Conservation (phyloP, 306 rosid species). For the Alnus glutinosa region DNA sequence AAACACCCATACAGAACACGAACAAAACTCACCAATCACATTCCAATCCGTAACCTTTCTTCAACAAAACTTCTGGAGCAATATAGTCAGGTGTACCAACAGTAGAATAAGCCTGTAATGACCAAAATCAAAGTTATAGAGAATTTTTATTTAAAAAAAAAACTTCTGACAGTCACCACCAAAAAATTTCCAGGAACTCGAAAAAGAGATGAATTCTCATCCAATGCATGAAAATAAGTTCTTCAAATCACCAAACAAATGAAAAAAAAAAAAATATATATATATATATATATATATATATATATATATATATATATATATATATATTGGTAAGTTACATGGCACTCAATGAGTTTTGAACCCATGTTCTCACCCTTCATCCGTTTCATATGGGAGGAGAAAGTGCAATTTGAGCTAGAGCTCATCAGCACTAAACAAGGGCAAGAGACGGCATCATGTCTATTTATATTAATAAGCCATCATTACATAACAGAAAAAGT, state of each 20-base stretch:
- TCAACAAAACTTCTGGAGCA: constrained; percentile 98
- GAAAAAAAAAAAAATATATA: no score
- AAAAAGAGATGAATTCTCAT: background rate
- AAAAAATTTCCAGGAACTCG: background rate
- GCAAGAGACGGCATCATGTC: background rate
- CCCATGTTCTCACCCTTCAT: background rate
- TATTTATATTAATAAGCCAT: background rate
- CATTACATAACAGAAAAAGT: background rate
- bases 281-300: no score
- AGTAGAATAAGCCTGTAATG: constrained; percentile 95
- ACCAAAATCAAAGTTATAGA: constrained; percentile 32
- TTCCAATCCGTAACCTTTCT: constrained; percentile 98
- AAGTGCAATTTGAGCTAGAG: background rate
- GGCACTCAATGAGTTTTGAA: background rate
- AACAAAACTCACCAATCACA: constrained; percentile 87
- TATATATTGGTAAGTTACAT: background rate
- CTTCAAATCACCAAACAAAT: background rate
- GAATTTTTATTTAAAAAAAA: background rate
- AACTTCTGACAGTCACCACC: background rate
- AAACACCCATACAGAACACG: background rate
- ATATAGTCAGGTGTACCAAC: constrained; percentile 99
- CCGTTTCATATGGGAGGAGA: background rate
- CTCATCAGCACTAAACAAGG: background rate
- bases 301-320: no score
- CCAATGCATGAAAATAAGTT: background rate